Evolutionary conservation across 2,329 filamentous ascomycete species (phyloP).

Genomic region (Didymella keratinophila): DNA sequence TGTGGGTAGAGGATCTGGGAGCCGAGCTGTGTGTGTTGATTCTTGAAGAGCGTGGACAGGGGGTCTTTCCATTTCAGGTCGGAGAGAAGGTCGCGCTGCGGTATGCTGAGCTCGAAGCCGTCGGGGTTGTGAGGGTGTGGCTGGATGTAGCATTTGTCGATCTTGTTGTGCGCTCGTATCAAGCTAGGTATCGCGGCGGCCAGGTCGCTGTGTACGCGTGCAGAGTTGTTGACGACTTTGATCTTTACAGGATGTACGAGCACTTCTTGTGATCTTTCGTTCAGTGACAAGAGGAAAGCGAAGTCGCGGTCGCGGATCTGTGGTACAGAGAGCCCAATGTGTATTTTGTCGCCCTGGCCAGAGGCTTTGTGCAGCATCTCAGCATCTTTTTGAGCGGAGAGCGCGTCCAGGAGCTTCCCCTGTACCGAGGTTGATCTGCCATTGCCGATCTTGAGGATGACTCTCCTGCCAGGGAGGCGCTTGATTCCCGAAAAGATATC

Average conservation of each 20-base stretch:
- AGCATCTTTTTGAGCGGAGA: slow-evolving; percentile 37
- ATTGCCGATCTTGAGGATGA: slow-evolving; percentile 28
- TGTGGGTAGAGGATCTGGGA: slow-evolving; percentile 36
- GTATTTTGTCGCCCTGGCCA: slow-evolving; percentile 21
- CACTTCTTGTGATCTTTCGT: slow-evolving; percentile 31
- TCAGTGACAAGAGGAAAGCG: slow-evolving; percentile 32
- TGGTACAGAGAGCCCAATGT: slow-evolving; percentile 39
- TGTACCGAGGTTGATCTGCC: slow-evolving; percentile 23
- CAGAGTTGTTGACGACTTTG: not conserved
- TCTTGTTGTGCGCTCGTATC: slow-evolving; percentile 18
- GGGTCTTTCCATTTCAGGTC: slow-evolving; percentile 37
- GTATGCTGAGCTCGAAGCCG: slow-evolving; percentile 35
- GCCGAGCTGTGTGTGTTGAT: slow-evolving; percentile 22
- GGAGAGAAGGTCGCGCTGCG: slow-evolving; percentile 28
- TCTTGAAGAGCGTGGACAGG: slow-evolving; percentile 28
- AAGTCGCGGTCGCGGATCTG: slow-evolving; percentile 39
- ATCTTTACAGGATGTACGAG: slow-evolving; percentile 27
- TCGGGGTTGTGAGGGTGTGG: slow-evolving; percentile 26
- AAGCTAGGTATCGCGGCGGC: slow-evolving; percentile 18
- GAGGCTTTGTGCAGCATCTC: slow-evolving; percentile 34
- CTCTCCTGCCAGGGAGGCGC: slow-evolving; percentile 33
- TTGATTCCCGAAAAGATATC: slow-evolving; percentile 33
- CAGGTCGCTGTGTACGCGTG: not conserved
- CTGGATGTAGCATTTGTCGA: slow-evolving; percentile 29
- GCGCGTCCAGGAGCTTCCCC: slow-evolving; percentile 28